These are phyloP conservation scores for barley (Hordeum vulgare) DNA, from an alignment of 176 grass and related monocot genomes.

Conservation along the genomic window MorexV3_pseudomolecules_assembly NC_058519.1:627457653-627458152, in stretches of 20 bases:
- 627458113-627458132: constrained; percentile 81
- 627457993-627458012: background rate
- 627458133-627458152: constrained; percentile 46
- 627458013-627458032: background rate
- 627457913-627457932: constrained; percentile 62
- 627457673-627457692: constrained; percentile 6
- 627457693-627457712: constrained; percentile 30
- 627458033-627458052: constrained; percentile 27
- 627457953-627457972: constrained; percentile 76
- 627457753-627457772: constrained; percentile 65
- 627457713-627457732: constrained; percentile 25
- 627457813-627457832: background rate
- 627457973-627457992: constrained; percentile 39
- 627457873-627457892: constrained; percentile 30
- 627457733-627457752: constrained; percentile 63
- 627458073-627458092: constrained; percentile 34
- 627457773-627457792: constrained; percentile 74
- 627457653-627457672: background rate
- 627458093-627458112: constrained; percentile 38
- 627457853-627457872: constrained; percentile 28
- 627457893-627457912: constrained; percentile 28
- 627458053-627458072: constrained; percentile 30
- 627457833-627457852: background rate
- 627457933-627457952: constrained; percentile 64
- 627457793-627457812: constrained; percentile 40